These are phyloP conservation scores for Fistulinella cinereoalba DNA, from an alignment of 1,284 basidiomycete genomes.

Conservation along the genomic window DNA sequence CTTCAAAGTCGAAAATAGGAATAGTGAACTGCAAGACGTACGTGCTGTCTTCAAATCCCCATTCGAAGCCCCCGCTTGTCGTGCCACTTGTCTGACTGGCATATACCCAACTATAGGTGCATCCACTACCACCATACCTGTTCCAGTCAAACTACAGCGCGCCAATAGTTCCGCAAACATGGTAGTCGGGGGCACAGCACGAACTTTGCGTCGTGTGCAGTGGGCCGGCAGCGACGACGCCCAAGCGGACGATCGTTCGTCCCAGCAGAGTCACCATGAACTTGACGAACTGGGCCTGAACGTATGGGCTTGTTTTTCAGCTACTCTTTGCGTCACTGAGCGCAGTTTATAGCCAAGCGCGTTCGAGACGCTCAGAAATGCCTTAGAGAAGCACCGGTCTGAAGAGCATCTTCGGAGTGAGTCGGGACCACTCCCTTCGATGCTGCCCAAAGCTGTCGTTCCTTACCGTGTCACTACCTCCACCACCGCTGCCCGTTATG, in stretches of 20 bases:
- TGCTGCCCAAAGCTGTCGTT: constrained; percentile 1
- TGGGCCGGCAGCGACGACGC: constrained; percentile 27
- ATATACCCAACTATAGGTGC: too few species aligned
- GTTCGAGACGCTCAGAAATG: constrained; percentile 47
- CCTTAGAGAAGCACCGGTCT: constrained; percentile 39
- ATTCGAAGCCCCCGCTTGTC: too few species aligned
- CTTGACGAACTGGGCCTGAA: constrained; percentile 44
- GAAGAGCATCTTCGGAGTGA: constrained; percentile 20
- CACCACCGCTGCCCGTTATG: neutral
- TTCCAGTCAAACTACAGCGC: neutral
- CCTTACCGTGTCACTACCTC: constrained; percentile 2
- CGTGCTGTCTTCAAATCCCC: too few species aligned
- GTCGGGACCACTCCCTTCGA: neutral
- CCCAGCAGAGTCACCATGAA: constrained; percentile 24
- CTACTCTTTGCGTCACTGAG: constrained; percentile 5
- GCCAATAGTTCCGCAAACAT: constrained; percentile 12
- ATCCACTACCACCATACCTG: too few species aligned
- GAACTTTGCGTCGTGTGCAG: constrained; percentile 42
- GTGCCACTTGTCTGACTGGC: too few species aligned
- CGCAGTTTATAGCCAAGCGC: constrained; percentile 42
- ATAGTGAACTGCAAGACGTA: too few species aligned
- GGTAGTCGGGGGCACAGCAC: constrained; percentile 23
- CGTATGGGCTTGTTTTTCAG: constrained; percentile 30
- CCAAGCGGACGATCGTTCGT: constrained; percentile 4
- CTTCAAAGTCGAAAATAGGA: too few species aligned